Evolutionary conservation across 768 basidiomycete genomes (phyloP).

Genomic region (Kwoniella botswanensis): DNA sequence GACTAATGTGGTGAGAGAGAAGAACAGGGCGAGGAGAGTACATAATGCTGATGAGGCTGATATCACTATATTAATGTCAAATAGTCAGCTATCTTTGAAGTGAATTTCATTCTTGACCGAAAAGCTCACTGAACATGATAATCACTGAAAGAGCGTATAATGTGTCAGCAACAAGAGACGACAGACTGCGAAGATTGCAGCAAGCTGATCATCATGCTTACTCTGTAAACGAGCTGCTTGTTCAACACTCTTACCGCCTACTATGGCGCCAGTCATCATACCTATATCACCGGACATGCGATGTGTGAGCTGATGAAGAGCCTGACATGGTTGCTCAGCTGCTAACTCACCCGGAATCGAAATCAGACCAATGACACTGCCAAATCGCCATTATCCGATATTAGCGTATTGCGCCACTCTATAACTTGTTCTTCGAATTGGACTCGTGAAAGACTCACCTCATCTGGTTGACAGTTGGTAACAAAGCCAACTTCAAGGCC

Average conservation of each 20-base stretch:
- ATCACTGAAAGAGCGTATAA: conserved; percentile 63
- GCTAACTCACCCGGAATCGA: conserved; percentile 55
- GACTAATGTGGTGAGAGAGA: conserved; percentile 68
- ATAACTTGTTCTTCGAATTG: neutral
- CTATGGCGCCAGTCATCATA: conserved; percentile 91
- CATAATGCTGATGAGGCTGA: conserved; percentile 75
- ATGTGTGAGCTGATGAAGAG: neutral
- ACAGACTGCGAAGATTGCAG: neutral
- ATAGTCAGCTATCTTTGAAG: neutral
- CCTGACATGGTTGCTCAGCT: neutral
- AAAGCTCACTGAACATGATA: conserved; percentile 73
- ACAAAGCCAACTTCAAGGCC: conserved; percentile 76
- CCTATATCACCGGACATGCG: conserved; percentile 59
- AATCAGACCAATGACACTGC: conserved; percentile 58
- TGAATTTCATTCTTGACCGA: neutral
- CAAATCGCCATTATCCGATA: neutral
- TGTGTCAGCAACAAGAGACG: neutral
- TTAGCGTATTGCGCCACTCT: neutral
- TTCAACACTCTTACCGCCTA: conserved; percentile 80
- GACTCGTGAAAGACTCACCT: conserved; percentile 58
- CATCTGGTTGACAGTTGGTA: conserved; percentile 85
- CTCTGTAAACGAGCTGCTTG: conserved; percentile 84
- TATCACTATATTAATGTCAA: conserved; percentile 63
- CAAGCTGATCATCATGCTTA: conserved; percentile 33
- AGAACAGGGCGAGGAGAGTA: conserved; percentile 68